These are phyloP conservation scores for Pleurotus platypus DNA, from an alignment of 768 basidiomycete species.

Conservation along the genomic window DNA sequence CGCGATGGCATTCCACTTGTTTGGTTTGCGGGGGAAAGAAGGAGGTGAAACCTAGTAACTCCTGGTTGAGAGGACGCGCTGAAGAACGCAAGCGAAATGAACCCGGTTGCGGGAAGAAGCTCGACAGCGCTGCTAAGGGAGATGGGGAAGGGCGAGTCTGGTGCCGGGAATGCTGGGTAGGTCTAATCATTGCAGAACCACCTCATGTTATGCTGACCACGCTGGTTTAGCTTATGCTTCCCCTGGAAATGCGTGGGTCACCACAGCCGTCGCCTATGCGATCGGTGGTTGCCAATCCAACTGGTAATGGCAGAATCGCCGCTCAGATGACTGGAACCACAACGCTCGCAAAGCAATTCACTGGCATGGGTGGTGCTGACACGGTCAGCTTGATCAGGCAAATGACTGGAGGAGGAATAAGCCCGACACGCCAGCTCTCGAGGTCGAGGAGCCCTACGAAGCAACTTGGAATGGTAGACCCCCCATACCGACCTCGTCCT, in stretches of 20 bases:
- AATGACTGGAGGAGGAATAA: constrained; percentile 64
- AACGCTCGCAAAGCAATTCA: constrained; percentile 74
- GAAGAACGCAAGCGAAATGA: constrained; percentile 50
- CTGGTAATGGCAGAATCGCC: constrained; percentile 37
- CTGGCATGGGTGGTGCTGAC: constrained; percentile 46
- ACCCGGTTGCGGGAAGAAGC: constrained; percentile 78
- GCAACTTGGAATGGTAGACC: constrained; percentile 39
- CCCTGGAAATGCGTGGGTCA: constrained; percentile 39
- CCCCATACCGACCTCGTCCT: constrained; percentile 55
- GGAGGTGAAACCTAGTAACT: constrained; percentile 24
- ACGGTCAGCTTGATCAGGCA: constrained; percentile 45
- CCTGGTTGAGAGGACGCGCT: constrained; percentile 33
- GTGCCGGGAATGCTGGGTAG: constrained; percentile 82
- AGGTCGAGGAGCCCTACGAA: constrained; percentile 60
- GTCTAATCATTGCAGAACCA: constrained; percentile 18
- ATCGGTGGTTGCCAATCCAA: constrained; percentile 42
- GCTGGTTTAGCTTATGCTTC: constrained; percentile 50
- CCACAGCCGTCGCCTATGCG: constrained; percentile 53
- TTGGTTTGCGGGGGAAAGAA: constrained; percentile 81
- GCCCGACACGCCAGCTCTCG: constrained; percentile 60
- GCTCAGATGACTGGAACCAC: constrained; percentile 70
- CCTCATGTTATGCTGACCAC: constrained; percentile 8
- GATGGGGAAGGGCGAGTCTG: constrained; percentile 69
- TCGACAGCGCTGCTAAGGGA: constrained; percentile 80
- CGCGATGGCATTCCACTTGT: constrained; percentile 76